Evolutionary conservation across 2,329 filamentous ascomycete species (phyloP), one percentile per base, ranked within the genome.

Genomic region (Paecilomyces niveus): DNA sequence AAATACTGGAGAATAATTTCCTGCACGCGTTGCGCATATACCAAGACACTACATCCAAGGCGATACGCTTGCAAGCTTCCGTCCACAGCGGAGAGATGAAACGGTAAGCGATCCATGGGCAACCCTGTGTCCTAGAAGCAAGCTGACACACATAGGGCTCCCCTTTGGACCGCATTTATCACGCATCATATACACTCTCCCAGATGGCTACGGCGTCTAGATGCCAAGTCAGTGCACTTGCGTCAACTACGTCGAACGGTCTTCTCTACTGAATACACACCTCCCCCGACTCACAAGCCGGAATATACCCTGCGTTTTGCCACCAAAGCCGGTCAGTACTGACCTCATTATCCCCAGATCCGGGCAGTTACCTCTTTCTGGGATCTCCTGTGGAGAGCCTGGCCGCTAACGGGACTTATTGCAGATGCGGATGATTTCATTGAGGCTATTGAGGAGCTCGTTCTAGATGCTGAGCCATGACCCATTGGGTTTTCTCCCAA

Each of bases 161-260:
- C 84, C 0, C 80, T 86, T 57, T 87, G 84, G 84, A 87, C 83
- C 2, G 81, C 81, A 0, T 84, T 84, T 60, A 74, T 84, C 21
- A 81, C 79, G 1, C 70, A 77, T 24, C 76, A 80, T 57, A 70
- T 83, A 33, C 70, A 71, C 29, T 72, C 76, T 55, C 74, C 70
- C 4, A 72, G 71, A 33, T 85, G 83, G 81, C 74, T 82, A 59
- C 76, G 75, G 49, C 71, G 69, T 10, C 63, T 76, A 0, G 74
- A 73, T 1, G 54, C 74, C 1, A 76, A 73, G 45, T 75, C 76
- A 1, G 69, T 84, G 1, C 68, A 80, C 24, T 68, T 86, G 22
- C 73, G 75, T n/a, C 75, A 81, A 53, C 70, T 85, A 31, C 76
- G 78, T 53, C 80, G 79, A 2, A 80, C 80, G 57, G 72, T 84